phyloP scores from a whole-genome alignment of 208 protist species.

The Trypanosomatidae sp. region DNA sequence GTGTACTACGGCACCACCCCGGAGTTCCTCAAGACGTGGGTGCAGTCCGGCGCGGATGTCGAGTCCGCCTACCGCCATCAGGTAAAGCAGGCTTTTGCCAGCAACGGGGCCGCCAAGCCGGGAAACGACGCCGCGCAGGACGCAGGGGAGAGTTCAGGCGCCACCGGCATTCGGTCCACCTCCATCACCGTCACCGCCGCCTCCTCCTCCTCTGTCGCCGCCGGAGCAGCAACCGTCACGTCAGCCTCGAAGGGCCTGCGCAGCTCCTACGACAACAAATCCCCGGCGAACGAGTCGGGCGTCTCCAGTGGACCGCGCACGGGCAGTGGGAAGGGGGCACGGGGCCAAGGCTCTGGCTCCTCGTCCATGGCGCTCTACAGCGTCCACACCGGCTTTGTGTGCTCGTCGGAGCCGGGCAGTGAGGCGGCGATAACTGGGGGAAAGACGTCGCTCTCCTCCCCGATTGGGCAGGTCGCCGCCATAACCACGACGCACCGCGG shows the following conservation, averaged over 20 bases:
- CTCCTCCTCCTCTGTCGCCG: slow-evolving; percentile 5
- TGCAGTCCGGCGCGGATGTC: slow-evolving; percentile 28
- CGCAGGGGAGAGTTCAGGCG: background rate
- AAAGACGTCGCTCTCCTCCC: too few species aligned
- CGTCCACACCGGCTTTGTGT: slow-evolving; percentile 35
- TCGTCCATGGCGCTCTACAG: slow-evolving; percentile 29
- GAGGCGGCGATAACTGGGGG: too few species aligned
- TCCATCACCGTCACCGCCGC: slow-evolving; percentile 3
- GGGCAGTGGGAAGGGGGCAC: background rate
- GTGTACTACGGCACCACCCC: slow-evolving; percentile 52
- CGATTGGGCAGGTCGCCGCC: too few species aligned
- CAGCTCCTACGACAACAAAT: slow-evolving; percentile 10
- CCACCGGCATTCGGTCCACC: background rate
- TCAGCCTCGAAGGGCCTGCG: slow-evolving; percentile 11
- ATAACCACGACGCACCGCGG: too few species aligned
- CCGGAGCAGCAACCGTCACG: too few species aligned
- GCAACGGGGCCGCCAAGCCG: background rate
- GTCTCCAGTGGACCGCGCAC: slow-evolving; percentile 1
- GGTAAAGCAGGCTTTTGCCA: background rate
- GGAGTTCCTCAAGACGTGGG: slow-evolving; percentile 47
- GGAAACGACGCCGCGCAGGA: background rate
- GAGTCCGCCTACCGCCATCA: slow-evolving; percentile 21
- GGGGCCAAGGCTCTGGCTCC: slow-evolving; percentile 4
- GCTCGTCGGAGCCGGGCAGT: background rate
- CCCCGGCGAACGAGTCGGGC: background rate